These are phyloP conservation scores for Beauveria varroae DNA, from an alignment of 2,329 filamentous ascomycete species.

Conservation along the genomic window DNA sequence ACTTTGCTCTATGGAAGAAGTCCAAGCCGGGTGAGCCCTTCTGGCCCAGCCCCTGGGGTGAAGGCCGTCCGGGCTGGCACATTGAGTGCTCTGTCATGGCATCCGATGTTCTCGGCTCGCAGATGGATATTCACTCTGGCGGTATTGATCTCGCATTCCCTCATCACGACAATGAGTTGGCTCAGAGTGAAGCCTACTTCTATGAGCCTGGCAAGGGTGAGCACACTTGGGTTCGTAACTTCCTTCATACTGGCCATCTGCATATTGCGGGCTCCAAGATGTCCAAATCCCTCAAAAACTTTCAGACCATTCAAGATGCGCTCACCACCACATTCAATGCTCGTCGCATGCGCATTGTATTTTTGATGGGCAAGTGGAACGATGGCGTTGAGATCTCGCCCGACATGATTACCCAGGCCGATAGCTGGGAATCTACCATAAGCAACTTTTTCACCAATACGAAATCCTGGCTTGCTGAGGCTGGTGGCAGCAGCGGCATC, in stretches of 20 bases:
- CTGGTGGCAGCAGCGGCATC: conserved; percentile 26
- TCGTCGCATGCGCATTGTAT: conserved; percentile 74
- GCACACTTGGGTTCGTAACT: conserved; percentile 89
- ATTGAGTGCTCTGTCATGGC: conserved; percentile 98
- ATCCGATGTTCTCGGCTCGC: conserved; percentile 72
- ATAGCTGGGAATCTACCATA: conserved; percentile 72
- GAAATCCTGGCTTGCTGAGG: conserved; percentile 46
- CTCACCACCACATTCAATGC: conserved; percentile 64
- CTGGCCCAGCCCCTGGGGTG: conserved; percentile 84
- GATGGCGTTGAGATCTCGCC: conserved; percentile 87
- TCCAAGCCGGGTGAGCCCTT: conserved; percentile 87
- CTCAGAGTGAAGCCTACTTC: conserved; percentile 85
- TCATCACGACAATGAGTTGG: conserved; percentile 88
- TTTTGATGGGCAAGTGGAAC: conserved; percentile 82
- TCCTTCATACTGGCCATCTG: conserved; percentile 90
- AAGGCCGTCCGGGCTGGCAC: conserved; percentile 88
- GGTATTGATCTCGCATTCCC: conserved; percentile 88
- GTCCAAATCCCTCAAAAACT: conserved; percentile 94
- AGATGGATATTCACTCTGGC: conserved; percentile 89
- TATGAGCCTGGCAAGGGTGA: conserved; percentile 41
- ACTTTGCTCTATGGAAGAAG: conserved; percentile 92
- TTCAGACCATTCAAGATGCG: conserved; percentile 85
- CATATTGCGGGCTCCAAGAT: conserved; percentile 84
- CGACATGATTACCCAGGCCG: conserved; percentile 67
- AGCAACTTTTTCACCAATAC: conserved; percentile 57